These are phyloP conservation scores for Fusarium siculi DNA, from an alignment of 2,329 filamentous ascomycete species.

Conservation along the genomic window DNA sequence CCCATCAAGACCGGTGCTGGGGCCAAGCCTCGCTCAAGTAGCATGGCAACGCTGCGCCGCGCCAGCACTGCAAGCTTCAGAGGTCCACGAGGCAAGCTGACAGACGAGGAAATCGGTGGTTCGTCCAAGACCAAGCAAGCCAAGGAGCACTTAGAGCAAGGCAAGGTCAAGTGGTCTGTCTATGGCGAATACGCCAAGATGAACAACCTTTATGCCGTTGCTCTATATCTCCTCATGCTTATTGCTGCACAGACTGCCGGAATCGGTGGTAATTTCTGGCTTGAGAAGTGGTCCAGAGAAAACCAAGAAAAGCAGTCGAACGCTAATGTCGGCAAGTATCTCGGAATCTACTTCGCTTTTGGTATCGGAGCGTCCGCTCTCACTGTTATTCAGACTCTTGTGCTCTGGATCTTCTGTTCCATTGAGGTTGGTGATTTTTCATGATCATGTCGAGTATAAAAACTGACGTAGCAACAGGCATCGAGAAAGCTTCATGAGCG, in stretches of 20 bases:
- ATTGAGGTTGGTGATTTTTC: conserved; percentile 77
- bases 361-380: conserved; percentile 86
- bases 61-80: conserved; percentile 93
- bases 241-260: conserved; percentile 83
- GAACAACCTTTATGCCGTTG: conserved; percentile 87
- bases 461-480: conserved; percentile 63
- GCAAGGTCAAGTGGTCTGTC: conserved; percentile 95
- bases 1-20: conserved; percentile 71
- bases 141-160: conserved; percentile 91
- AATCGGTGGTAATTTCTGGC: conserved; percentile 89
- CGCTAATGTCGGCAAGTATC: conserved; percentile 83
- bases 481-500: conserved; percentile 95
- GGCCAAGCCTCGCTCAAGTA: conserved; percentile 71
- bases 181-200: conserved; percentile 95
- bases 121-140: conserved; percentile 82
- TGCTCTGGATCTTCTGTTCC: conserved; percentile 99
- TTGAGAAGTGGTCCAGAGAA: conserved; percentile 89
- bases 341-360: conserved; percentile 95
- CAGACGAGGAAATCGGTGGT: conserved; percentile 81
- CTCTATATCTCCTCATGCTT: conserved; percentile 80
- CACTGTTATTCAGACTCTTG: conserved; percentile 90
- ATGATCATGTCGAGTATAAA: background rate
- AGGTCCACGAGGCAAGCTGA: conserved; percentile 83
- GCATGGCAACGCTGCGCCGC: conserved; percentile 83
- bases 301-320: conserved; percentile 78